Percentiles rank a stretch among this genome's conserved stretches.
phyloP scores from a whole-genome alignment of 805 yeast species.

The Sungouiella thailandica region DNA sequence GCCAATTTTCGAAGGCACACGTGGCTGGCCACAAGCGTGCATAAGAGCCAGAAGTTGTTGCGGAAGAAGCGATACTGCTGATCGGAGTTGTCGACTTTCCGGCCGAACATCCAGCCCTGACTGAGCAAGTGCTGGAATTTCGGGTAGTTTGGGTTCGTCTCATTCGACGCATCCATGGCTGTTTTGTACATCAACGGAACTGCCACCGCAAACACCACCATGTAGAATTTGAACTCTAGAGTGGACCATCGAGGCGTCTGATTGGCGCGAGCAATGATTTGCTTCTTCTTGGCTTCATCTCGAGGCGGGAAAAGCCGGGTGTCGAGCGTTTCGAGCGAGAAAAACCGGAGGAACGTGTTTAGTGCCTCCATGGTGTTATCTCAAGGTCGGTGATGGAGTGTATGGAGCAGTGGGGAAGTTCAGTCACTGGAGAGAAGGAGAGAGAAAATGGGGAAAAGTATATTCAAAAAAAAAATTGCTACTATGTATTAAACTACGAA shows the following conservation, averaged over 20 bases:
- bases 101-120: constrained; percentile 85
- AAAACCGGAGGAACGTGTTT: constrained; percentile 27
- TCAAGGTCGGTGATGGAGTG: too few relatives aligned
- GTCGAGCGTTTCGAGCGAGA: constrained; percentile 49
- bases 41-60: constrained; percentile 63
- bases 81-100: constrained; percentile 91
- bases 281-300: constrained; percentile 26
- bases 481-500: too few relatives aligned
- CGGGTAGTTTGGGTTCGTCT: constrained; percentile 67
- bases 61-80: constrained; percentile 84
- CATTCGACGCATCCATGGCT: constrained; percentile 76
- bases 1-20: constrained; percentile 40
- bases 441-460: too few relatives aligned
- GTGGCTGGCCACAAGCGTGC: constrained; percentile 55
- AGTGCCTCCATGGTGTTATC: constrained; percentile 2
- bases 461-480: too few relatives aligned
- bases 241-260: constrained; percentile 68
- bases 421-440: too few relatives aligned
- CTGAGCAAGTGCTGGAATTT: constrained; percentile 56
- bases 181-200: constrained; percentile 82
- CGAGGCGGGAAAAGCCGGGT: constrained; percentile 42
- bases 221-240: constrained; percentile 67
- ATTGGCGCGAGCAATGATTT: constrained; percentile 26
- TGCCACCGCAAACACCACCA: constrained; percentile 54
- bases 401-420: too few relatives aligned